A percentile compares a stretch with the other conserved stretches of the same genome.
These are phyloP conservation scores for Phaffomyces antillensis DNA, from an alignment of 805 yeast species.

Conservation along the genomic window DNA sequence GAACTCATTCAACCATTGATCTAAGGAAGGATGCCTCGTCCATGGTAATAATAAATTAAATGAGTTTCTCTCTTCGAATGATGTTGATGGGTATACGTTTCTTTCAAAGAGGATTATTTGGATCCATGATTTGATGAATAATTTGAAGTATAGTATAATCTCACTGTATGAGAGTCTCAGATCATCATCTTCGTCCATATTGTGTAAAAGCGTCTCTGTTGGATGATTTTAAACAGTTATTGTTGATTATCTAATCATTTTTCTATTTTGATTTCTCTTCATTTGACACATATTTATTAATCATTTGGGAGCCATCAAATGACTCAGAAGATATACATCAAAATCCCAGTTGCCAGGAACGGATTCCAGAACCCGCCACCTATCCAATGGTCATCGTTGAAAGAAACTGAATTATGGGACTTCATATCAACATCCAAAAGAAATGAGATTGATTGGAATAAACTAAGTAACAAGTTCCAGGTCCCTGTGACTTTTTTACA, in stretches of 20 bases:
- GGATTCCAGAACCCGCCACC: constrained; percentile 20
- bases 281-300: not conserved
- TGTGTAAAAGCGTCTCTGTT: not conserved
- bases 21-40: constrained; percentile 37
- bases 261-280: not conserved
- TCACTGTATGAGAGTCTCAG: constrained; percentile 2
- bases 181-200: constrained; percentile 5
- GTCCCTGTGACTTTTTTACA: constrained; percentile 22
- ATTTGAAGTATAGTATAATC: constrained; percentile 4
- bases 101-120: constrained; percentile 30
- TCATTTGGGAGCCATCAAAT: not conserved
- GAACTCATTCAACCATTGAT: constrained; percentile 9
- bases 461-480: constrained; percentile 7
- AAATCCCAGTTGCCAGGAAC: constrained; percentile 20
- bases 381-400: constrained; percentile 20
- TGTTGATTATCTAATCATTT: not conserved
- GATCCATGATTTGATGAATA: constrained; percentile 31
- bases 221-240: no score
- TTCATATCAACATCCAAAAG: constrained; percentile 20
- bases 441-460: constrained; percentile 19
- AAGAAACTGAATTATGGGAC: constrained; percentile 21
- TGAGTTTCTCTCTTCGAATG: constrained; percentile 31
- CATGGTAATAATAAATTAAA: constrained; percentile 37
- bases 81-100: constrained; percentile 28
- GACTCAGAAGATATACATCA: constrained; percentile 18